phyloP scores from a whole-genome alignment of 805 yeast species.

The Priceomyces fermenticarens region DNA sequence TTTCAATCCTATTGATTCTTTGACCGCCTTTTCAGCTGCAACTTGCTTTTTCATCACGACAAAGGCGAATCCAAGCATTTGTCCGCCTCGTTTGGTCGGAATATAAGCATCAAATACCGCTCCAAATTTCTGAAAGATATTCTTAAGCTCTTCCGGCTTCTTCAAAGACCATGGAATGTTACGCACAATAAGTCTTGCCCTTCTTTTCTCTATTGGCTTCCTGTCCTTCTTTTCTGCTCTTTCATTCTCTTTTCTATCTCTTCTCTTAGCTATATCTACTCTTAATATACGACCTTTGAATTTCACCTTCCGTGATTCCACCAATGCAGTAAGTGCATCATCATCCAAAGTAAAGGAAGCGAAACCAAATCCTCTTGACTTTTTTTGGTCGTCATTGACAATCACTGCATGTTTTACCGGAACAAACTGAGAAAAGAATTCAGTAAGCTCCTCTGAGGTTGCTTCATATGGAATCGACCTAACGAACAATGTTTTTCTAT shows the following conservation, averaged over 20 bases:
- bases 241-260: constrained; percentile 60
- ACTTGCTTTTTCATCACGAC: constrained; percentile 80
- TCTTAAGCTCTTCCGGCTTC: constrained; percentile 67
- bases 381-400: constrained; percentile 71
- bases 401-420: constrained; percentile 95
- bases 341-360: constrained; percentile 85
- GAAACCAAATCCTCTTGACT: constrained; percentile 93
- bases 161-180: constrained; percentile 96
- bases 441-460: constrained; percentile 76
- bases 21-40: constrained; percentile 79
- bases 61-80: constrained; percentile 92
- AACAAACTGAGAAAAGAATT: constrained; percentile 84
- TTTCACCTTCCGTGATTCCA: constrained; percentile 60
- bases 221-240: constrained; percentile 7
- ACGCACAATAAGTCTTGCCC: constrained; percentile 83
- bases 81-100: constrained; percentile 84
- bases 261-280: constrained; percentile 87
- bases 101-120: constrained; percentile 84
- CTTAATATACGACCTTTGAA: constrained; percentile 65
- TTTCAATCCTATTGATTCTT: constrained; percentile 68
- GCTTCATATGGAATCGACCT: constrained; percentile 80
- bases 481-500: constrained; percentile 73
- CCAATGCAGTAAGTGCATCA: constrained; percentile 76
- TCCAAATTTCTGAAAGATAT: constrained; percentile 73
- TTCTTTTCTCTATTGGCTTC: constrained; percentile 54